Percentiles rank a stretch among this genome's conserved stretches.
Evolutionary conservation across 192 early-diverging fungal species (phyloP).

Genomic region (Diversispora eburnea): DNA sequence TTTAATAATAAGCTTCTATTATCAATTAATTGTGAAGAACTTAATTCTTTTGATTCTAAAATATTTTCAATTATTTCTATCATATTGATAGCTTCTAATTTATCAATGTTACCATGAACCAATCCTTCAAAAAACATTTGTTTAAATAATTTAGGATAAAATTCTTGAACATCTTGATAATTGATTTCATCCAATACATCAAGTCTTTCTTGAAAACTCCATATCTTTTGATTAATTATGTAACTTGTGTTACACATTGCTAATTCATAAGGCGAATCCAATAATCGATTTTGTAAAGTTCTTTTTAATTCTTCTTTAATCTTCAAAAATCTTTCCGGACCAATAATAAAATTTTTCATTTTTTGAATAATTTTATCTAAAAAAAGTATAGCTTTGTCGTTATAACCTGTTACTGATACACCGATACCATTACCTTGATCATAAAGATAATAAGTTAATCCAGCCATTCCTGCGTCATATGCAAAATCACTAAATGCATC

Average conservation of each 20-base stretch:
- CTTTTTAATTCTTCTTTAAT: conserved; percentile 76
- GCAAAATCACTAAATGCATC: conserved; percentile 83
- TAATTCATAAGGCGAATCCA: conserved; percentile 77
- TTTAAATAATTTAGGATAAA: conserved; percentile 70
- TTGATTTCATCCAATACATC: conserved; percentile 67
- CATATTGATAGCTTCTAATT: conserved; percentile 62
- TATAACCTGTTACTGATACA: conserved; percentile 78
- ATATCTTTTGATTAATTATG: conserved; percentile 75
- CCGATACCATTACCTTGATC: conserved; percentile 68
- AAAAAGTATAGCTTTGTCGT: conserved; percentile 76
- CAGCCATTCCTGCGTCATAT: conserved; percentile 89
- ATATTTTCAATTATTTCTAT: conserved; percentile 55
- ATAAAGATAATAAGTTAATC: conserved; percentile 72
- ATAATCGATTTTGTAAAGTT: conserved; percentile 72
- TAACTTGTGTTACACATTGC: conserved; percentile 71
- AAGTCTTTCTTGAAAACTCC: conserved; percentile 76
- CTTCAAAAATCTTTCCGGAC: conserved; percentile 69
- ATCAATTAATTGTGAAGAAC: conserved; percentile 50
- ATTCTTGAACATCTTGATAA: conserved; percentile 67
- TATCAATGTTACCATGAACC: conserved; percentile 82
- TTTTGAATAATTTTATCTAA: conserved; percentile 66
- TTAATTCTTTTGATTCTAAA: conserved; percentile 59
- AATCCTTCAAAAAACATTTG: conserved; percentile 73
- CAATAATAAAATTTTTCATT: conserved; percentile 61
- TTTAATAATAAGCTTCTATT: conserved; percentile 56